Evolutionary conservation across 139 green algal genomes (phyloP).

Genomic region (Micractinium conductrix): DNA sequence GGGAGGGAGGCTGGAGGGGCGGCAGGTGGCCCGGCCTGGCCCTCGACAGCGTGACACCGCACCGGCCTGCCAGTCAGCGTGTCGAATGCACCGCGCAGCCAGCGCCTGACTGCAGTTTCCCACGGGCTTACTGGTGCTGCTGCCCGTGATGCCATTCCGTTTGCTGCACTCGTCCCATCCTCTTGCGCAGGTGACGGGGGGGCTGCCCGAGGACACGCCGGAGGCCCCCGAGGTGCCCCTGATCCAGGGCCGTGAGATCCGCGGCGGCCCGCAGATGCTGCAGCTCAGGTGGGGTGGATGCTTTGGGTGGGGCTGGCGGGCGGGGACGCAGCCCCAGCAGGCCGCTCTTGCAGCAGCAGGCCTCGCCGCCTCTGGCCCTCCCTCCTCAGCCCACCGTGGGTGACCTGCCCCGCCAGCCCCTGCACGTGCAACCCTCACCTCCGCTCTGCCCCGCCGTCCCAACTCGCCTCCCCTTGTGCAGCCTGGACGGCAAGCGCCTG

Average conservation of each 20-base stretch:
- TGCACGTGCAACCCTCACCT: not conserved
- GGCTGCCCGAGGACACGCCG: constrained; percentile 62
- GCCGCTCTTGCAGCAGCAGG: no score
- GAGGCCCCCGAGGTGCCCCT: constrained; percentile 50
- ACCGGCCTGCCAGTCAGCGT: no score
- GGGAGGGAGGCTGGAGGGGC: no score
- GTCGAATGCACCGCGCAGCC: no score
- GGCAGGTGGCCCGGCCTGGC: not conserved
- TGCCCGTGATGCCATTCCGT: no score
- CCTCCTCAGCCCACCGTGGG: no score
- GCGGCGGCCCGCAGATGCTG: constrained; percentile 89
- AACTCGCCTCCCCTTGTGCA: constrained; percentile 5
- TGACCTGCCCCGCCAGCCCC: not conserved
- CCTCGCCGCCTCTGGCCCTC: no score
- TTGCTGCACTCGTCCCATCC: not conserved
- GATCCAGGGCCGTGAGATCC: constrained; percentile 70
- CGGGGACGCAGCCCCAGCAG: no score
- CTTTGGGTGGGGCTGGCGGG: no score
- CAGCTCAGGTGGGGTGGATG: constrained; percentile 69
- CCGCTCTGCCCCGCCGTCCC: not conserved
- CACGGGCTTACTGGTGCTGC: no score
- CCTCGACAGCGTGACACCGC: no score
- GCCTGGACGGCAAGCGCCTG: constrained; percentile 81
- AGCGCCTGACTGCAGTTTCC: no score
- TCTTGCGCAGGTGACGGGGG: constrained; percentile 53